Evolutionary conservation across 176 grass and related monocot genomes (phyloP).

Genomic region (Saccharum officinarum): DNA sequence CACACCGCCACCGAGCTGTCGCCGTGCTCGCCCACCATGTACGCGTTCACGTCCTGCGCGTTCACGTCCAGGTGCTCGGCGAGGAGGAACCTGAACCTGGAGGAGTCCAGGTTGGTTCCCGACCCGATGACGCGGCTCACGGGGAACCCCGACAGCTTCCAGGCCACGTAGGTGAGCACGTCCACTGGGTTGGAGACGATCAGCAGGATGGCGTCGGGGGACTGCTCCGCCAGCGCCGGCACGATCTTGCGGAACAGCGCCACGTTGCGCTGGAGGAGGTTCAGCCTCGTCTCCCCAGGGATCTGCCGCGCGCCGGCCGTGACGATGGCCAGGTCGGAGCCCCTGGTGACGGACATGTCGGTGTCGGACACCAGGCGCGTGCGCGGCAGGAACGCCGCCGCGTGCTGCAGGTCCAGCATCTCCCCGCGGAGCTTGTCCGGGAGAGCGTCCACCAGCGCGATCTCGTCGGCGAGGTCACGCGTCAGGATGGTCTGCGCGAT

Average conservation of each 20-base stretch:
- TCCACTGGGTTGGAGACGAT: conserved; percentile 82
- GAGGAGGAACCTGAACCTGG: conserved; percentile 59
- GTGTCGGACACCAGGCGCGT: conserved; percentile 58
- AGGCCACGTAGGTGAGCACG: conserved; percentile 65
- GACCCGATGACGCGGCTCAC: conserved; percentile 64
- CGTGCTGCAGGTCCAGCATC: conserved; percentile 98
- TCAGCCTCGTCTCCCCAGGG: conserved; percentile 53
- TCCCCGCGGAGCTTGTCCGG: conserved; percentile 84
- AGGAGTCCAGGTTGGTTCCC: conserved; percentile 77
- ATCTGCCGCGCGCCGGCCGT: conserved; percentile 77
- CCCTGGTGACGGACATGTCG: conserved; percentile 50
- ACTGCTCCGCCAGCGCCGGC: conserved; percentile 49
- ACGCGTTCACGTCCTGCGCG: conserved; percentile 69
- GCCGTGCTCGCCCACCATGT: conserved; percentile 85
- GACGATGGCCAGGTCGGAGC: conserved; percentile 71
- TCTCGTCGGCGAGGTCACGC: conserved; percentile 78
- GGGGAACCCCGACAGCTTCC: conserved; percentile 79
- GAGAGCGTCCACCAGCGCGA: conserved; percentile 83
- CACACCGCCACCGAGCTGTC: conserved; percentile 89
- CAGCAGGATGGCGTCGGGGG: conserved; percentile 60
- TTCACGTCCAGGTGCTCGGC: conserved; percentile 62
- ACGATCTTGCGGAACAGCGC: conserved; percentile 64
- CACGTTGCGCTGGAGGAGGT: conserved; percentile 69
- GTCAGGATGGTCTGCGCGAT: conserved; percentile 99
- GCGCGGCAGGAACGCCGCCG: conserved; percentile 87